phyloP scores from a whole-genome alignment of 768 basidiomycete genomes.

The Naematelia encephala region DNA sequence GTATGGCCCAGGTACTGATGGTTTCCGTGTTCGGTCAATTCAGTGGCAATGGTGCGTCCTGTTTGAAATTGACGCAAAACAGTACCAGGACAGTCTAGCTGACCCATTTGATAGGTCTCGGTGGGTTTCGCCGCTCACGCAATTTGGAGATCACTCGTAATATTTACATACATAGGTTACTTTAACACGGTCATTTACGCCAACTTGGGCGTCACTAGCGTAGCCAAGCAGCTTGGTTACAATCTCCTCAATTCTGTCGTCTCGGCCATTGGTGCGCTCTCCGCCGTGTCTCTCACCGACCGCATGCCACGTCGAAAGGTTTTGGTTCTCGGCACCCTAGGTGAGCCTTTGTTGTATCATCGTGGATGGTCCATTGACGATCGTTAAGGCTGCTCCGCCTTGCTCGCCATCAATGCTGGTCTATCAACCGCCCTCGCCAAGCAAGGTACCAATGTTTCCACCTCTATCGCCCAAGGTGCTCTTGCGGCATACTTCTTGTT shows the following conservation, averaged over 20 bases:
- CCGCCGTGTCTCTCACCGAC: too few species aligned
- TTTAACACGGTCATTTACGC: conserved; percentile 42
- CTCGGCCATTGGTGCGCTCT: neutral
- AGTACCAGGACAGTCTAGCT: too few species aligned
- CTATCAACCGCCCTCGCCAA: conserved; percentile 20
- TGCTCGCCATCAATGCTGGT: conserved; percentile 14
- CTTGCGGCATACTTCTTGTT: conserved; percentile 54
- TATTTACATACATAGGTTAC: too few species aligned
- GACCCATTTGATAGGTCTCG: too few species aligned
- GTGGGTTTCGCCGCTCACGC: too few species aligned
- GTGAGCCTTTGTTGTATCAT: conserved; percentile 13
- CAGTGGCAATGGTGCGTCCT: too few species aligned
- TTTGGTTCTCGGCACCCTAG: conserved; percentile 49
- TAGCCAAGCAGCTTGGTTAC: neutral
- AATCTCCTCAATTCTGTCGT: neutral
- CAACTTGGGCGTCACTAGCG: conserved; percentile 2
- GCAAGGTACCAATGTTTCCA: conserved; percentile 18
- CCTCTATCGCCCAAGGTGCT: conserved; percentile 34
- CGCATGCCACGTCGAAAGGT: conserved; percentile 47
- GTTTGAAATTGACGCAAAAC: too few species aligned
- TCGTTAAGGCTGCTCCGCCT: neutral
- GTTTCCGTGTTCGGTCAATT: too few species aligned
- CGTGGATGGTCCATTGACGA: neutral
- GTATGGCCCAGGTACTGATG: conserved; percentile 54
- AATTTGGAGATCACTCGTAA: too few species aligned